phyloP scores from a whole-genome alignment of 2,329 filamentous ascomycete species.

The Remersonia thermophila region DNA sequence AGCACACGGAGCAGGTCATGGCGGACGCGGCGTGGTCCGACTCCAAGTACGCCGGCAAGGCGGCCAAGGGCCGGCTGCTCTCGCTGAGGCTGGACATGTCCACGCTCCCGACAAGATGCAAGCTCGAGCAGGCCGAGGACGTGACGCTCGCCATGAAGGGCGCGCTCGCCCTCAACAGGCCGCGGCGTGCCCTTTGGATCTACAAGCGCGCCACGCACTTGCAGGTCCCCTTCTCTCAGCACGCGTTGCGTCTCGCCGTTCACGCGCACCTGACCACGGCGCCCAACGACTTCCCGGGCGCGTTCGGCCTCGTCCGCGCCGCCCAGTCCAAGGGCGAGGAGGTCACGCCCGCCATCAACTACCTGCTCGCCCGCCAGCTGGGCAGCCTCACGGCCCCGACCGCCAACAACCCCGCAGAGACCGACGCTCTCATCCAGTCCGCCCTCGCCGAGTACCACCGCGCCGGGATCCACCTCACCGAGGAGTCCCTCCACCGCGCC shows the following conservation, averaged over 20 bases:
- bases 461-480: constrained; percentile 15
- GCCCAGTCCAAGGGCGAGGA: constrained; percentile 31
- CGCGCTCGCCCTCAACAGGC: constrained; percentile 22
- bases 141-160: constrained; percentile 30
- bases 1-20: constrained; percentile 29
- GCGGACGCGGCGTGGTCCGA: constrained; percentile 24
- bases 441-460: constrained; percentile 16
- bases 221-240: constrained; percentile 26
- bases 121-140: constrained; percentile 20
- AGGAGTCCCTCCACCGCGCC: constrained; percentile 20
- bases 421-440: constrained; percentile 12
- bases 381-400: constrained; percentile 21
- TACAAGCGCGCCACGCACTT: constrained; percentile 26
- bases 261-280: constrained; percentile 27
- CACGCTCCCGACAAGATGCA: constrained; percentile 17
- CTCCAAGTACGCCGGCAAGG: constrained; percentile 12
- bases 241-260: constrained; percentile 37
- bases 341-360: constrained; percentile 27
- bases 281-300: constrained; percentile 20
- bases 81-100: constrained; percentile 17
- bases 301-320: constrained; percentile 28
- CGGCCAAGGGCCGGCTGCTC: constrained; percentile 15
- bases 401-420: constrained; percentile 15
- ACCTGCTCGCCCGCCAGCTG: constrained; percentile 28
- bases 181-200: constrained; percentile 23